Conservation (phyloP, 1,284 basidiomycete species). For the Malassezia arunalokei region DNA sequence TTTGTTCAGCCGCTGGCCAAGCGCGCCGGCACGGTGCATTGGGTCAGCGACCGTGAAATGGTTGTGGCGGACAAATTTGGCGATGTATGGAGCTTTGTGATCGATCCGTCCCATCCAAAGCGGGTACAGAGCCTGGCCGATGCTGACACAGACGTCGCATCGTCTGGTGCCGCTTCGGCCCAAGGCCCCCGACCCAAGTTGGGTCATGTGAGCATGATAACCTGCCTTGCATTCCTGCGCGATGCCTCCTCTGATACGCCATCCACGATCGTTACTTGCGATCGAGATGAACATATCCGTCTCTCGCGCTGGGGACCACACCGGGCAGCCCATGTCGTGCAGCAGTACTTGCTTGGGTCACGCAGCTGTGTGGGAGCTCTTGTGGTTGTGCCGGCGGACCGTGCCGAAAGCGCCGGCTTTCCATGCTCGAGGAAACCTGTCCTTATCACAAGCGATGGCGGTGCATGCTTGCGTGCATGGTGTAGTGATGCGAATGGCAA, state of each 20-base stretch:
- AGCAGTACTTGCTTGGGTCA: conserved; percentile 34
- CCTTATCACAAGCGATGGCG: conserved; percentile 32
- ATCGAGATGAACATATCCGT: conserved; percentile 45
- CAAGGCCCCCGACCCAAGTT: conserved; percentile 21
- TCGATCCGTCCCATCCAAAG: conserved; percentile 11
- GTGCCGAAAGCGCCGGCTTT: background rate
- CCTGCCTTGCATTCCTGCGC: conserved; percentile 27
- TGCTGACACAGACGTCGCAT: conserved; percentile 21
- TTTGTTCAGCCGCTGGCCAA: conserved; percentile 30
- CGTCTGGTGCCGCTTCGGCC: background rate
- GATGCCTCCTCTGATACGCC: conserved; percentile 10
- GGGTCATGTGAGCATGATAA: conserved; percentile 39
- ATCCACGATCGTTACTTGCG: conserved; percentile 25
- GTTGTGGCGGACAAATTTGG: conserved; percentile 35
- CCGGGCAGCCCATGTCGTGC: conserved; percentile 29
- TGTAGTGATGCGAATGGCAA: background rate
- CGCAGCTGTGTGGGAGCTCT: conserved; percentile 29
- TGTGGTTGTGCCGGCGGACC: conserved; percentile 13
- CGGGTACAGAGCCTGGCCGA: background rate
- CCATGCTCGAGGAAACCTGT: conserved; percentile 8
- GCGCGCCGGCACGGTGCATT: conserved; percentile 31
- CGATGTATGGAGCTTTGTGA: conserved; percentile 22
- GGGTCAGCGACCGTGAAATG: conserved; percentile 27
- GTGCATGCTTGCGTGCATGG: conserved; percentile 27
- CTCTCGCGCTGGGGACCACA: conserved; percentile 37